Percentiles rank a stretch among this genome's conserved stretches.
Evolutionary conservation across 2,329 filamentous ascomycete genomes (phyloP).

Genomic region (Aspergillus ibericus): DNA sequence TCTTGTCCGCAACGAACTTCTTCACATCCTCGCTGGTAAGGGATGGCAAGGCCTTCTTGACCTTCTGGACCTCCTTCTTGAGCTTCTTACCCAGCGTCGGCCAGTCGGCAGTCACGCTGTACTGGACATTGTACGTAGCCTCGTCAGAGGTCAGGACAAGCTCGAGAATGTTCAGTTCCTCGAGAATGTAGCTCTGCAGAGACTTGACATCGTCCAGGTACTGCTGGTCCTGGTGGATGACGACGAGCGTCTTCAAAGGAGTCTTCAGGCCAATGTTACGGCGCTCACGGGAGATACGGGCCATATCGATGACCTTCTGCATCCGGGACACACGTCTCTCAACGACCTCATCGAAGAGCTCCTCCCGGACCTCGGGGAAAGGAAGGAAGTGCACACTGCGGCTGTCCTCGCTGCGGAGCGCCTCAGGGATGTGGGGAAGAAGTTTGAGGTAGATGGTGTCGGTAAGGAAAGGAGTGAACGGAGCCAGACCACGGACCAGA

Average conservation of each 20-base stretch:
- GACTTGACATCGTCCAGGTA: conserved; percentile 86
- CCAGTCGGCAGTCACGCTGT: conserved; percentile 89
- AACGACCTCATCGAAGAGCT: conserved; percentile 81
- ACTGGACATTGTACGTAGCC: conserved; percentile 86
- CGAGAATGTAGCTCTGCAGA: conserved; percentile 81
- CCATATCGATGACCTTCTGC: conserved; percentile 94
- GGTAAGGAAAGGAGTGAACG: conserved; percentile 93
- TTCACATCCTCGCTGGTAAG: conserved; percentile 80
- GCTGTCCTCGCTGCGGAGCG: conserved; percentile 67
- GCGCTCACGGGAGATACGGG: conserved; percentile 80
- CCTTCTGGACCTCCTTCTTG: conserved; percentile 88
- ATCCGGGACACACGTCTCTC: conserved; percentile 86
- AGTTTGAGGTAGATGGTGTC: conserved; percentile 91
- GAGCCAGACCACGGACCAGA: conserved; percentile 80
- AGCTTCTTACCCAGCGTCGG: conserved; percentile 94
- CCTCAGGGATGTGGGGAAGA: conserved; percentile 75
- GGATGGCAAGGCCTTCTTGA: conserved; percentile 83
- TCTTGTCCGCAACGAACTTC: conserved; percentile 69
- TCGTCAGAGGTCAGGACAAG: conserved; percentile 83
- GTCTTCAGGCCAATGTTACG: conserved; percentile 84
- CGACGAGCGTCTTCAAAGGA: conserved; percentile 82
- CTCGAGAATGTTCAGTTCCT: conserved; percentile 88
- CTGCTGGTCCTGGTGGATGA: conserved; percentile 78
- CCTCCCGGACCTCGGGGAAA: conserved; percentile 84
- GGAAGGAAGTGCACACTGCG: conserved; percentile 89